Conservation (phyloP, 2,329 filamentous ascomycete species). For the Cladosporium sp. region DNA sequence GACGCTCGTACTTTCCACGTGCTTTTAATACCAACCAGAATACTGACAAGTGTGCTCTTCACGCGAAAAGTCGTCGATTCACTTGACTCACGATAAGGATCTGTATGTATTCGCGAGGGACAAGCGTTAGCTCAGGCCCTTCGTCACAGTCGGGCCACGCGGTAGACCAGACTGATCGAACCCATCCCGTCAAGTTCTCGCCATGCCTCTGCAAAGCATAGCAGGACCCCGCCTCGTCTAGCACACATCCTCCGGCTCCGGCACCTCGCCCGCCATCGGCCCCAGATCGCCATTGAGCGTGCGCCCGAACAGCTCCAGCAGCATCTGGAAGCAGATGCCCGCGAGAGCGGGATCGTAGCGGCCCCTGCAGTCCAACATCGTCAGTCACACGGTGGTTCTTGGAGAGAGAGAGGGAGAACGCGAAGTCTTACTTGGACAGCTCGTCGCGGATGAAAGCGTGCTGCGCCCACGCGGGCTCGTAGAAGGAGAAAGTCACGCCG, state of each 20-base stretch:
- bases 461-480: conserved; percentile 89
- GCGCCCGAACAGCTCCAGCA: conserved; percentile 77
- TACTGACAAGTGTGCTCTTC: too few species aligned
- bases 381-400: background rate
- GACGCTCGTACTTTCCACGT: too few species aligned
- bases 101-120: too few species aligned
- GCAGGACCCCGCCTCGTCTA: conserved; percentile 12
- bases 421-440: conserved; percentile 43
- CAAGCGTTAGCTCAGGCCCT: too few species aligned
- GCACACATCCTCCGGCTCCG: conserved; percentile 34
- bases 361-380: conserved; percentile 41
- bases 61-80: too few species aligned
- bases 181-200: too few species aligned
- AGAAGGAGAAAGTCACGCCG: conserved; percentile 69
- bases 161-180: too few species aligned
- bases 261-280: conserved; percentile 49
- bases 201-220: too few species aligned
- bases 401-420: background rate
- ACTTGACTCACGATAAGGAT: too few species aligned
- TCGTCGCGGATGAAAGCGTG: conserved; percentile 94
- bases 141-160: too few species aligned
- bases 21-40: too few species aligned
- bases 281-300: conserved; percentile 75
- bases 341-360: conserved; percentile 82
- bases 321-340: conserved; percentile 84